Conservation (phyloP, 495 filamentous ascomycete genomes). For the Elaphomyces granulatus region DNA sequence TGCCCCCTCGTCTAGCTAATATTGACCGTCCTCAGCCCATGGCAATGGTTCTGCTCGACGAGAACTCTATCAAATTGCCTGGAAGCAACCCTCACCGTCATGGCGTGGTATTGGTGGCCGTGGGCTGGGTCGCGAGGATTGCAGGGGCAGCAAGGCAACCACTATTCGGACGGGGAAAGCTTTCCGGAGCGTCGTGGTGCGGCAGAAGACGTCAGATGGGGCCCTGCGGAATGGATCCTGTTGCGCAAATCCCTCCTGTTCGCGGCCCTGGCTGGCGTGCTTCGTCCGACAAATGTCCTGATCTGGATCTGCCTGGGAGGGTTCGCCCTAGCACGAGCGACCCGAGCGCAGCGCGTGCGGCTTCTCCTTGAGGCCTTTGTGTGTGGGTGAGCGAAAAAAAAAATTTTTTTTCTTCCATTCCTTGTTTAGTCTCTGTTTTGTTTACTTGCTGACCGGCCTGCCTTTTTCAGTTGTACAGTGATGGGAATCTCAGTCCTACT, state of each 20-base stretch:
- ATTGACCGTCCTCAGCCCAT: constrained; percentile 68
- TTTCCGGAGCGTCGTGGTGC: not conserved
- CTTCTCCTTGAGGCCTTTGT: constrained; percentile 46
- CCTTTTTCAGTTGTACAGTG: constrained; percentile 30
- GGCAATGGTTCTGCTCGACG: constrained; percentile 94
- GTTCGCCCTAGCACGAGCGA: constrained; percentile 29
- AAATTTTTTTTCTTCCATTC: constrained; percentile 1
- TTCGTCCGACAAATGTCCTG: constrained; percentile 80
- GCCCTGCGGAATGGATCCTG: constrained; percentile 10
- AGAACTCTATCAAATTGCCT: constrained; percentile 88
- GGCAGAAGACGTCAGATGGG: constrained; percentile 2
- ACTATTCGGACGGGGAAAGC: too few species aligned
- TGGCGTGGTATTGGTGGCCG: constrained; percentile 74
- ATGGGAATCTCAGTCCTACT: constrained; percentile 48
- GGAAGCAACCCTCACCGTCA: constrained; percentile 73
- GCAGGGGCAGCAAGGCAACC: too few species aligned
- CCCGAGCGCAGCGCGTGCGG: constrained; percentile 29
- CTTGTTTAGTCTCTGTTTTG: too few species aligned
- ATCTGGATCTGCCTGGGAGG: constrained; percentile 57
- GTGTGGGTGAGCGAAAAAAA: constrained; percentile 44
- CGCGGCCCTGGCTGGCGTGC: constrained; percentile 69
- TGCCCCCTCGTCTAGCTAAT: constrained; percentile 24
- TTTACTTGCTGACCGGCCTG: too few species aligned
- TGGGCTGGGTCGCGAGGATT: too few species aligned
- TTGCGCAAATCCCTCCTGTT: constrained; percentile 56